phyloP scores from a whole-genome alignment of 75 land plant species.

The Chamaecyparis obtusa region DNA sequence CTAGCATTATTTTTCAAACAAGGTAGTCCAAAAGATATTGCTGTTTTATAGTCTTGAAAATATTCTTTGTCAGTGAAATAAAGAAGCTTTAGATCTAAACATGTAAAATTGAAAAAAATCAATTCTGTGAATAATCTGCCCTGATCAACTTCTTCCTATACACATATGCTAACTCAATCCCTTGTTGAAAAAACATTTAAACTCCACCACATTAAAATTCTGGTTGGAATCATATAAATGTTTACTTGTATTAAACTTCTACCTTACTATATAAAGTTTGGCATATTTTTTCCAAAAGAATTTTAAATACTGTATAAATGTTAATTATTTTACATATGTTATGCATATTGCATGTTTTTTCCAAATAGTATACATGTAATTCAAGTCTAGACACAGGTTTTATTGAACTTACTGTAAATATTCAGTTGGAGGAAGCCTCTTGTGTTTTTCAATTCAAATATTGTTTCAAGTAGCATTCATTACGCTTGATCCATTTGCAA shows the following conservation, averaged over 20 bases:
- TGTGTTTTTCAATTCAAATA: background rate
- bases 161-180: background rate
- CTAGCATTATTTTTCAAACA: background rate
- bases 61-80: background rate
- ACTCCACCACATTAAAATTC: background rate
- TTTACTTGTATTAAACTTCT: background rate
- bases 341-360: background rate
- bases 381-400: background rate
- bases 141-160: background rate
- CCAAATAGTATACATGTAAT: background rate
- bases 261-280: background rate
- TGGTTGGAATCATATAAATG: background rate
- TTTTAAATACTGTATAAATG: background rate
- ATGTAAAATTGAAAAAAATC: background rate
- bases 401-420: background rate
- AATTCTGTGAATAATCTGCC: background rate
- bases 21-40: background rate
- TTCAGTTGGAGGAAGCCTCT: background rate
- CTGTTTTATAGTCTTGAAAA: background rate
- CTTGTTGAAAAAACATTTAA: background rate
- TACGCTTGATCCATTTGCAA: background rate
- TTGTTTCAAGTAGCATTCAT: background rate
- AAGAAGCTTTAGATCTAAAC: background rate
- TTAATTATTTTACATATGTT: background rate
- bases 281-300: background rate